Evolutionary conservation across 2,329 filamentous ascomycete genomes (phyloP), one percentile per base, ranked within the genome.

Genomic region (Botrytis sinoallii): DNA sequence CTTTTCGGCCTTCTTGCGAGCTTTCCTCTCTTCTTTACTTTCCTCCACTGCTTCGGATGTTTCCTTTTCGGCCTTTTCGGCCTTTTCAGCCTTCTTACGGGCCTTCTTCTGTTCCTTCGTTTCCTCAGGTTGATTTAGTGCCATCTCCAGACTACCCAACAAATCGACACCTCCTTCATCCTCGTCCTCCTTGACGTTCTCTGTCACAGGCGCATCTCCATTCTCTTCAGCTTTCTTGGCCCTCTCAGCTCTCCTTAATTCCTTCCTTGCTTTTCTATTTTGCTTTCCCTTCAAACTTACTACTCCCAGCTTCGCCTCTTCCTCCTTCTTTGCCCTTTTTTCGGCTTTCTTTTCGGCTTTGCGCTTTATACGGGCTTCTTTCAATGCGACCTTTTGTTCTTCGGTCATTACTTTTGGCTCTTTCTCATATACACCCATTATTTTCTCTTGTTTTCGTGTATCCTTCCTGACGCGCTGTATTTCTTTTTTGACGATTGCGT

Each of bases 1-100:
- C 7, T 70, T 73, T 68, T 75, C 77, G 12, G 71, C 57, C 52
- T 75, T 75, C 64, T 73, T 65, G 16, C 71, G n/a, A 8, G 72
- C 68, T 66, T 66, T 52, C n/a, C 32, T 70, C 55, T 70, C 57
- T 46, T 57, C 60, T 52, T 65, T 66, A 12, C 44, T 48, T 57
- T 48, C 63, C 20, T 35, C 25, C 16, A 20, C n/a, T 35, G 29
- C 52, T 57, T 59, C 57, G 9, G 29, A 5, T 2, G 29, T 10
- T 59, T 59, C 57, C 4, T 35, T 32, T 3, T 32, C 57, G 29
- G 22, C 57, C 4, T 35, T 32, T 3, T 32, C 57, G 29, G 32
- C 46, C 35, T 69, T 69, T 40, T 57, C 38, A 7, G 46, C 52
- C 32, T 69, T 69, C 66, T 69, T 69, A 4, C 63, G n/a, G 20